These are phyloP conservation scores for Pestalotiopsis sp. DNA, from an alignment of 2,329 filamentous ascomycete genomes.

Conservation along the genomic window DNA sequence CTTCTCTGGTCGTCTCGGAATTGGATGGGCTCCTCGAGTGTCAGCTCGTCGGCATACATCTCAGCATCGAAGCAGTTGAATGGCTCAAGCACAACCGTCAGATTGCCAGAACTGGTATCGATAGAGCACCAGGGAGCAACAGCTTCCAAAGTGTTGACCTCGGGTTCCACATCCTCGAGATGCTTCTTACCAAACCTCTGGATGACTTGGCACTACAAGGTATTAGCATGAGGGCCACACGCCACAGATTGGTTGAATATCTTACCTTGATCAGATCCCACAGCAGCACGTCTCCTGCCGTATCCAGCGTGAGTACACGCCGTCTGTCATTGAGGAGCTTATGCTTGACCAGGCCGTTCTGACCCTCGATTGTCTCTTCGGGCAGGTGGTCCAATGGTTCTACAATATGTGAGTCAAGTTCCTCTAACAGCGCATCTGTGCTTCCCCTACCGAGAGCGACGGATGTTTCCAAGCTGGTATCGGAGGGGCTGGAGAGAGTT, in stretches of 20 bases:
- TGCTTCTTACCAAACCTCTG: slow-evolving; percentile 93
- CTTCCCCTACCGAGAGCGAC: slow-evolving; percentile 52
- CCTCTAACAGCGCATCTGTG: slow-evolving; percentile 52
- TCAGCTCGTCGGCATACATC: slow-evolving; percentile 89
- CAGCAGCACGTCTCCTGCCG: slow-evolving; percentile 88
- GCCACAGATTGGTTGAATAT: not conserved
- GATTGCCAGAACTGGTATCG: slow-evolving; percentile 86
- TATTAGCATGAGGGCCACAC: not conserved
- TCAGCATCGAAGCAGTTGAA: slow-evolving; percentile 98
- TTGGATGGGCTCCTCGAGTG: slow-evolving; percentile 70
- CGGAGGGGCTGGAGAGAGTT: slow-evolving; percentile 51
- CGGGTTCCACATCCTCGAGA: slow-evolving; percentile 84
- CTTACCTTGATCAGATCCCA: slow-evolving; percentile 89
- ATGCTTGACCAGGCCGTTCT: slow-evolving; percentile 93
- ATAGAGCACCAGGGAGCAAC: slow-evolving; percentile 97
- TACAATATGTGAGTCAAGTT: slow-evolving; percentile 46
- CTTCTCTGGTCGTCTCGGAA: slow-evolving; percentile 93
- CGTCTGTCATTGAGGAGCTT: slow-evolving; percentile 87
- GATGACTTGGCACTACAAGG: slow-evolving; percentile 74
- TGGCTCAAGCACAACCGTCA: slow-evolving; percentile 88
- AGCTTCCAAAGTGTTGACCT: slow-evolving; percentile 84
- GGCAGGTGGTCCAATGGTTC: slow-evolving; percentile 69
- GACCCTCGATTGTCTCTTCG: slow-evolving; percentile 86
- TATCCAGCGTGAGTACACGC: slow-evolving; percentile 87
- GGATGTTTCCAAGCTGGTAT: slow-evolving; percentile 44